Evolutionary conservation across 192 early-diverging fungal genomes (phyloP), one percentile per base, ranked within the genome.

Genomic region (Paraglomus brasilianum): DNA sequence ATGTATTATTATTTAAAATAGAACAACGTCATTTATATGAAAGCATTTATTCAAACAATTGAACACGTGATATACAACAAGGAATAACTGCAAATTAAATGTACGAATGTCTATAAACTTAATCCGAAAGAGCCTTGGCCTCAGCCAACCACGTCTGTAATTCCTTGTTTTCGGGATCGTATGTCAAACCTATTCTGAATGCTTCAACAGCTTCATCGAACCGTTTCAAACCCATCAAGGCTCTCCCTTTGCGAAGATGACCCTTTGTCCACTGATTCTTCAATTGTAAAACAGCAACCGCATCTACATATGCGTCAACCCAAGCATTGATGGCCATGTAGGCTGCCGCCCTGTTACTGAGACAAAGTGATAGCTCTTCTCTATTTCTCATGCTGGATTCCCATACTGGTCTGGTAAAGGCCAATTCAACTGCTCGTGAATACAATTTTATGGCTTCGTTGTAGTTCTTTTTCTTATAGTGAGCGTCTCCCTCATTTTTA

Each of bases 371-470:
- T 13, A 87, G 72, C 40, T 92, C 90, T 71, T 91, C 89, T 47
- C 84, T 75, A 10, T 85, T 80, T 7, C 83, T 75, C n/a, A 77
- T 81, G 48, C 79, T 78, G 5, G 90, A 85, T 56, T 92, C 90
- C 90, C 90, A 92, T 52, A 90, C 73, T 17, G 88, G 89, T 43
- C 90, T 75, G 71, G 87, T 84, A 66, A 82, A 85, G 1, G 89
- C 87, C 38, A 94, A 74, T 22, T 87, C 91, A 51, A 96, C 87
- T 7, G 96, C 96, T 72, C 93, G 87, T 22, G 91, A 87, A 80
- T 98, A 98, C 49, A 87, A 85, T 5, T 81, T 77, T 72, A 96
- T 90, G 15, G 96, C 95, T 70, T 92, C 88, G 24, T 81, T 80
- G 72, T 89, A 93, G 41, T 94, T 87, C 72, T 91, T 90, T 11